phyloP scores from a whole-genome alignment of 306 rosid species.

The Gastrolobium villosum region DNA sequence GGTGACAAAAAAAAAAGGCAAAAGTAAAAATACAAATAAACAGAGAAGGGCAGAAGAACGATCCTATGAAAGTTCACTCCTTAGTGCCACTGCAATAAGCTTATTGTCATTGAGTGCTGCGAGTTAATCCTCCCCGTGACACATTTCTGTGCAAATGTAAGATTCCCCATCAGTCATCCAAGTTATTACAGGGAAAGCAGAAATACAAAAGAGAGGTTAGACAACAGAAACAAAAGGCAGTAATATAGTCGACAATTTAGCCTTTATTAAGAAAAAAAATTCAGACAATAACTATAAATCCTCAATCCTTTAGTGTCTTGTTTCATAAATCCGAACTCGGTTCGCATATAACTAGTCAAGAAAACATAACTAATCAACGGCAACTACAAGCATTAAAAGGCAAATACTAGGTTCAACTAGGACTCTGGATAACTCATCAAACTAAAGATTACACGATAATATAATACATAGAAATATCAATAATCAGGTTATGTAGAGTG shows the following conservation, averaged over 20 bases:
- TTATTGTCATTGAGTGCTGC: slow-evolving; percentile 89
- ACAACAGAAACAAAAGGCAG: slow-evolving; percentile 3
- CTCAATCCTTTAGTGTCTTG: background rate
- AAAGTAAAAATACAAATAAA: slow-evolving; percentile 46
- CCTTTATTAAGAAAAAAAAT: background rate
- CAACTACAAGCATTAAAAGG: slow-evolving; percentile 3
- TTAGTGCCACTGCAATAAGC: slow-evolving; percentile 48
- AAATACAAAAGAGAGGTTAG: background rate
- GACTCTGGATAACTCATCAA: slow-evolving; percentile 4
- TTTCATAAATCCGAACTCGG: background rate
- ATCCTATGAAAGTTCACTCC: slow-evolving; percentile 55
- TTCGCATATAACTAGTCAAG: background rate
- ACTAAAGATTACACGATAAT: slow-evolving; percentile 19
- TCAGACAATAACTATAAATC: background rate
- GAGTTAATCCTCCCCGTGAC: slow-evolving; percentile 92
- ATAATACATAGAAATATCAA: background rate
- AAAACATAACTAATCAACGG: background rate
- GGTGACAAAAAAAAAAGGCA: slow-evolving; percentile 42
- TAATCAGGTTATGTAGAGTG: background rate
- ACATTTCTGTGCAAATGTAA: slow-evolving; percentile 66
- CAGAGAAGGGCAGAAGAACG: slow-evolving; percentile 51
- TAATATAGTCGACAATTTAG: slow-evolving; percentile 5
- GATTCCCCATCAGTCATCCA: slow-evolving; percentile 45
- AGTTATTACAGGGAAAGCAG: background rate
- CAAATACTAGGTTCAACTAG: slow-evolving; percentile 12